Base-by-base conservation (phyloP, 305 asterid species). In the Solanum hybrid region DNA sequence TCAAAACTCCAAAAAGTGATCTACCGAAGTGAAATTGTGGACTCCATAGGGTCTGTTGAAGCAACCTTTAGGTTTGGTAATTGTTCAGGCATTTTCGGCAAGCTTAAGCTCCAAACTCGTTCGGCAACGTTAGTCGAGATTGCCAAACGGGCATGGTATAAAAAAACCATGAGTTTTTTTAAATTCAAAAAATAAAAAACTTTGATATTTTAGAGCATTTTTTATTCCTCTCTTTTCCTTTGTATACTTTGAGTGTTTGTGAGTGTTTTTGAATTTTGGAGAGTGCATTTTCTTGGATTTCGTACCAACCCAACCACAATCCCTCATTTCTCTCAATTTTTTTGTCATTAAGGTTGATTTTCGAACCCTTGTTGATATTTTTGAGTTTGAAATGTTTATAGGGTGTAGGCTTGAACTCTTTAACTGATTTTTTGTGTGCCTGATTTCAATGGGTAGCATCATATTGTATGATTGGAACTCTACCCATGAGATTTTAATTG, bases 81-180 rank as follows among this genome's bases (percentile, higher is more conserved):
- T 51, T 51, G 8, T 51, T 51, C 64, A 51, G 22, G 64, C 4
- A 15, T 51, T 1, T 51, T 51, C 64, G 64, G n/a, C 22, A 2
- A 51, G n/a, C 64, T 14, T 51, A 51, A 51, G 64, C n/a, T 51
- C 9, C 22, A 14, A 51, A 51, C 22, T 4, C 22, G 8, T 51
- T 51, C 8, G 8, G 0, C 3, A 3, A 51, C 22, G 0, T 15
- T 51, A 51, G 64, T 14, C 2, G 64, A 14, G 22, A 51, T 51
- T 1, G 0, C 22, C 64, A 5, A 51, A 14, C 4, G 4, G 0
- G 4, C 22, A 1, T 51, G 0, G 22, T 51, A 51, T 1, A 51
- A 15, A 51, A 15, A 51, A 3, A 6, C 64, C 1, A 51, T 5
- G 22, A 6, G 64, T 51, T 2, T 51, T 51, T 51, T 51, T 6